These are phyloP conservation scores for Dactylorhiza incarnata DNA, from an alignment of 106 monocot species.

Conservation along the genomic window DNA sequence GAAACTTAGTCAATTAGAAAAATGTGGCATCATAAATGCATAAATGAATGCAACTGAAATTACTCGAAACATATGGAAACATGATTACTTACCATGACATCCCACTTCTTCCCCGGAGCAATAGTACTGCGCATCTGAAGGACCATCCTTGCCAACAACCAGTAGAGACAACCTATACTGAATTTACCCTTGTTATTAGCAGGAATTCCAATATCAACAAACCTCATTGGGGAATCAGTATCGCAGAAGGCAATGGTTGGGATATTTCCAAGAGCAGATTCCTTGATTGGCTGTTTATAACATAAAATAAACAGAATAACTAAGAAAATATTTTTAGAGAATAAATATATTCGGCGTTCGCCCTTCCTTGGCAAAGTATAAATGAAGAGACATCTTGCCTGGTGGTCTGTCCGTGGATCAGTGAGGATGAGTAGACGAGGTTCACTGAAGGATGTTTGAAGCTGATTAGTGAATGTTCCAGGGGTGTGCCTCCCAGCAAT, in stretches of 20 bases:
- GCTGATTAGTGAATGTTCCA: constrained; percentile 39
- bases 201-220: constrained; percentile 89
- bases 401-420: constrained; percentile 58
- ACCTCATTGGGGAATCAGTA: constrained; percentile 84
- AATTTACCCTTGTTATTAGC: constrained; percentile 90
- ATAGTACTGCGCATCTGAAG: constrained; percentile 56
- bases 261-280: constrained; percentile 60
- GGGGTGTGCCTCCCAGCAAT: constrained; percentile 94
- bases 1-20: not conserved
- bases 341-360: constrained; percentile 2
- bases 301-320: not conserved
- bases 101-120: constrained; percentile 58
- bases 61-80: not conserved
- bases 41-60: not conserved
- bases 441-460: constrained; percentile 21
- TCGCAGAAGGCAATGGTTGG: constrained; percentile 73
- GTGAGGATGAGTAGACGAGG: constrained; percentile 20
- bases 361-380: constrained; percentile 62
- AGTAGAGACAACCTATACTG: constrained; percentile 58
- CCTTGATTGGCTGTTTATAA: constrained; percentile 60
- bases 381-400: constrained; percentile 14
- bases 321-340: not conserved
- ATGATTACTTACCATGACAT: constrained; percentile 44
- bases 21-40: not conserved
- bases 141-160: constrained; percentile 62